phyloP scores from a whole-genome alignment of 2,329 filamentous ascomycete genomes.

The Pyrenophora tritici-repentis region DNA sequence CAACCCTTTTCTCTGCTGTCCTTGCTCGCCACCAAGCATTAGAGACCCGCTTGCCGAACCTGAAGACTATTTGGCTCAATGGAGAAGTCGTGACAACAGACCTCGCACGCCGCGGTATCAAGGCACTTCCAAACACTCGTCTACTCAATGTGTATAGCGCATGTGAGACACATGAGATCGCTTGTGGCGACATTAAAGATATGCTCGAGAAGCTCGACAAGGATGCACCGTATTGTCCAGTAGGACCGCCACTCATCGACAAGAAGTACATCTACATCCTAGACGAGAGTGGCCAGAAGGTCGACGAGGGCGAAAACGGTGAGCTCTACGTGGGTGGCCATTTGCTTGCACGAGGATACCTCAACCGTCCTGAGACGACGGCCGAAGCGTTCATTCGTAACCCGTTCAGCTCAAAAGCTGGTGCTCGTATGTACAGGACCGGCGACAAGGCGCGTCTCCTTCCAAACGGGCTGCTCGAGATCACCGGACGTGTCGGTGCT shows the following conservation, averaged over 20 bases:
- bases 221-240: slow-evolving; percentile 72
- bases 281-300: slow-evolving; percentile 68
- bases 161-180: slow-evolving; percentile 80
- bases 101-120: slow-evolving; percentile 69
- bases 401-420: slow-evolving; percentile 63
- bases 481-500: slow-evolving; percentile 74
- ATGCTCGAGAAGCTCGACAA: slow-evolving; percentile 63
- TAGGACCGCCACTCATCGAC: slow-evolving; percentile 69
- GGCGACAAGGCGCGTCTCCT: slow-evolving; percentile 72
- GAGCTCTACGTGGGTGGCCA: slow-evolving; percentile 78
- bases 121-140: slow-evolving; percentile 69
- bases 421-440: slow-evolving; percentile 74
- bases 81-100: slow-evolving; percentile 83
- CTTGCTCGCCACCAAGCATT: slow-evolving; percentile 71
- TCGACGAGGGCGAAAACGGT: slow-evolving; percentile 65
- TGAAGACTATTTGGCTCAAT: slow-evolving; percentile 78
- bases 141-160: slow-evolving; percentile 82
- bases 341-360: slow-evolving; percentile 74
- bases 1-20: slow-evolving; percentile 75
- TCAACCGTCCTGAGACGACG: slow-evolving; percentile 79
- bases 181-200: slow-evolving; percentile 73
- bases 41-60: slow-evolving; percentile 64
- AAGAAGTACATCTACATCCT: slow-evolving; percentile 73
- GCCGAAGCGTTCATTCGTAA: slow-evolving; percentile 72
- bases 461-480: slow-evolving; percentile 71